Base-by-base conservation (phyloP, 2,329 filamentous ascomycete species). In the Alternaria postmessia region DNA sequence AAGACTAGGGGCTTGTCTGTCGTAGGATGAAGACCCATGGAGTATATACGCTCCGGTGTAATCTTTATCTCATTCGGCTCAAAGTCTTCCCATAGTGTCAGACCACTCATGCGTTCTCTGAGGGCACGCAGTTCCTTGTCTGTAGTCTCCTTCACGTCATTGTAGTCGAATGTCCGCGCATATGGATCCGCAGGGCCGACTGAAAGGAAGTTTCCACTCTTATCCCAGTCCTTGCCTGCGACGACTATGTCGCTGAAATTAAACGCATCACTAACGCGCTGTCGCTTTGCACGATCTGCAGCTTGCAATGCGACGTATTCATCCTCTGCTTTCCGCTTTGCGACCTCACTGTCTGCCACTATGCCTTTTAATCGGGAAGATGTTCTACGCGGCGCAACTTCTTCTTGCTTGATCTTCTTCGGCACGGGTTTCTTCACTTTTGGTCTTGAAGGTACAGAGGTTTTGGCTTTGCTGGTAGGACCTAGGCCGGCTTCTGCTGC, bases 1-100 rank as follows among this genome's bases (percentile, higher is more conserved):
- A 99, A 96, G 1, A 98, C 86, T 3, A 99, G 83, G 0, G 94
- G 89, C 71, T 98, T 98, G 3, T 94, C 88, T 59, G 89, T 84
- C 0, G 89, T 94, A 0, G 95, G 95, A 71, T 99, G 95, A 68
- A 99, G 94, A 0, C 90, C 89, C 70, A 98, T 88, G 0, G 91
- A 86, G 73, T 98, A 99, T 44, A 72, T 71, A 47, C 70, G 67
- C 60, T 72, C 63, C 30, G 62, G 62, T 4, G 66, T 69, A 30
- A 67, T 63, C 47, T 67, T 67, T 44, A 68, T 69, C 32, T 92
- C 92, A 36, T 61, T 94, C 0, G 94, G 93, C 20, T 88, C 86
- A 85, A 92, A 97, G 14, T 89, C 88, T 59, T 96, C 90, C 82
- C 96, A 98, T 0, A 99, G 75, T 64, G 90, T 83, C 20, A 99